Evolutionary conservation across 2,329 filamentous ascomycete genomes (phyloP).

Genomic region (Cladophialophora psammophila): DNA sequence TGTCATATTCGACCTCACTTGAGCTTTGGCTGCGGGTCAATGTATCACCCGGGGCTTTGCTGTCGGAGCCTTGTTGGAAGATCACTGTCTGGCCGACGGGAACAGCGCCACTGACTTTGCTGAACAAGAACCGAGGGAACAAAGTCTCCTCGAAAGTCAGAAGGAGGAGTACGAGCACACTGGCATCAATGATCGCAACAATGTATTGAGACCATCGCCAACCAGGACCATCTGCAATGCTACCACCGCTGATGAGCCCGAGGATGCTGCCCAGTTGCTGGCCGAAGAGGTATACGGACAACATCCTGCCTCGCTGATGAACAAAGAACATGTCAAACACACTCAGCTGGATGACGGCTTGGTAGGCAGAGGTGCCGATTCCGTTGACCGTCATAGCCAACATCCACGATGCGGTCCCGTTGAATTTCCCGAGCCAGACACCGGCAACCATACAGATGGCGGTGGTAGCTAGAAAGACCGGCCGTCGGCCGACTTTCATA

Average conservation of each 20-base stretch:
- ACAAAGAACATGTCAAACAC: constrained; percentile 59
- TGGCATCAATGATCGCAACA: constrained; percentile 44
- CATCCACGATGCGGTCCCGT: constrained; percentile 69
- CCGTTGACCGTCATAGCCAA: constrained; percentile 65
- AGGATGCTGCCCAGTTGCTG: constrained; percentile 48
- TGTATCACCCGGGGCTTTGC: constrained; percentile 12
- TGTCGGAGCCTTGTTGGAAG: constrained; percentile 2
- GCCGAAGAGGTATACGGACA: constrained; percentile 56
- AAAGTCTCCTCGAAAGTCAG: constrained; percentile 49
- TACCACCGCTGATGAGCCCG: constrained; percentile 45
- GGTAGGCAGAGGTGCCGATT: constrained; percentile 61
- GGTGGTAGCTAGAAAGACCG: constrained; percentile 60
- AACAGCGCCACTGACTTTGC: constrained; percentile 38
- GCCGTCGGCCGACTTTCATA: constrained; percentile 59
- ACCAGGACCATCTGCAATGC: constrained; percentile 45
- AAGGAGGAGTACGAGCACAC: constrained; percentile 44
- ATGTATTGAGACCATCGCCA: constrained; percentile 48
- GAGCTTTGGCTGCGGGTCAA: constrained; percentile 11
- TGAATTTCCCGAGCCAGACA: constrained; percentile 66
- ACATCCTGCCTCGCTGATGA: constrained; percentile 58
- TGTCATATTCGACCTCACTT: constrained; percentile 39
- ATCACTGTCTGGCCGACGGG: not conserved
- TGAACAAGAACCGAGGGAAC: constrained; percentile 27
- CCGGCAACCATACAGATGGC: constrained; percentile 60
- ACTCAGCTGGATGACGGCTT: constrained; percentile 53